Base-by-base conservation (phyloP, 192 early-diverging fungal species). In the Rhizoclosmatium globosum region DNA sequence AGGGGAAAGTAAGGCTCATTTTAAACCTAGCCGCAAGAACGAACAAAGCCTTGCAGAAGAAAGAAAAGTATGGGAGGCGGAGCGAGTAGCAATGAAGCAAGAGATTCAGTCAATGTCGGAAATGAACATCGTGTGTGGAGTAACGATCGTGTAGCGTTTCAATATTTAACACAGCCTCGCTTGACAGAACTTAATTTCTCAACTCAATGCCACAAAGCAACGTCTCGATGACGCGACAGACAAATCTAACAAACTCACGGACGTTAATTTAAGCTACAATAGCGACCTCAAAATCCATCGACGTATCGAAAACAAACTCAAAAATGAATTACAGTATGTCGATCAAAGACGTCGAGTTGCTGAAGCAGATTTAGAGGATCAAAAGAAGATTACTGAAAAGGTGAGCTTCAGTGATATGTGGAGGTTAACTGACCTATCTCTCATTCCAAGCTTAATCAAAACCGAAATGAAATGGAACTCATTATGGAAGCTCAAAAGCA, bases 211-310 rank as follows among this genome's bases (percentile, higher is more conserved):
- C 3, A 77, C 60, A 0, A 79, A 79, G 31, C 56, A 43, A 15
- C 62, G 74, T 46, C 74, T 87, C 4, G 83, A 88, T 44, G 84
- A 82, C 2, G 66, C 82, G 17, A 64, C 70, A 9, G 45, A 71
- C 3, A 85, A 85, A 39, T 31, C 83, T 15, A 53, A 39, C 2
- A 85, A 86, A 60, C 64, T 89, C 65, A 59, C 71, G 2, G 82
- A 86, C 38, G 84, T 89, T 62, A 89, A 88, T 48, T 68, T 79
- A 0, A 83, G 81, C 23, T 89, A 86, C 64, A 83, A 61, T 45
- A 81, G 83, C 3, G 86, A 83, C 45, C 61, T 89, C 59, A 89
- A 89, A 69, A 85, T 89, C 31, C 86, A 89, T 39, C 66, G 77
- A 41, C 77, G 85, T n/a, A 83, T 89, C 15, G 73, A 86, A 60